Base-by-base conservation (phyloP, 768 basidiomycete genomes). In the Mrakia frigida region DNA sequence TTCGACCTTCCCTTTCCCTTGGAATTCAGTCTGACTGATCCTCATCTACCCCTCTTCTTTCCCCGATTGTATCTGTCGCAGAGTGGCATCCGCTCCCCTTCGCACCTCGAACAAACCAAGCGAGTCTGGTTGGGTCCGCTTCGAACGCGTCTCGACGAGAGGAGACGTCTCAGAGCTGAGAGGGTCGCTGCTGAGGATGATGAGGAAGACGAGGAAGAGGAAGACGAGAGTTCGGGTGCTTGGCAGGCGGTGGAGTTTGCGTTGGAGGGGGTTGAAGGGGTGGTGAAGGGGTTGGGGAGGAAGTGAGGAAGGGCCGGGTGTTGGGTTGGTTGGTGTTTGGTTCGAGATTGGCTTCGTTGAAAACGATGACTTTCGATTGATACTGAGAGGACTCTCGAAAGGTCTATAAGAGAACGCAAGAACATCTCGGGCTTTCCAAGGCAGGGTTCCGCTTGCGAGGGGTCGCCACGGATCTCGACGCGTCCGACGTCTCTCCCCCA, bases 161-260 rank as follows among this genome's bases (percentile, higher is more conserved):
- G 56, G 43, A 28, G 41, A 23, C 21, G 28, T 6, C 13, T 43
- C 46, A 10, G 70, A 53, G n/a, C 35, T n/a, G 41, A 11, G 13
- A n/a, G 52, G 73, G 28, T 21, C 16, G 41, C 14, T 18, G 73
- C 7, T 11, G 59, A 41, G 28, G 69, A 69, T 1, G 67, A 7
- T 16, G 37, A 50, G 3, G 37, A 39, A 9, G 25, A 50, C 14
- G 35, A 60, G 1, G 56, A 28, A 23, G 52, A 65, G 46, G 73
- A 74, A 46, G 43, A 37, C 14, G 61, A 74, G 43, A 65, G 61
- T 25, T 18, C 28, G 16, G 73, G 65, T 5, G 73, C 73, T 10
- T 74, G 59, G 33, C 25, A 63, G 31, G 52, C 73, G 60, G 73
- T 74, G 41, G 65, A 52, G 37, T 74, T 74, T 43, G 73, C 73